These are phyloP conservation scores for Globisporangium irregulare DNA, from an alignment of 352 stramenopile species.

Conservation along the genomic window DNA sequence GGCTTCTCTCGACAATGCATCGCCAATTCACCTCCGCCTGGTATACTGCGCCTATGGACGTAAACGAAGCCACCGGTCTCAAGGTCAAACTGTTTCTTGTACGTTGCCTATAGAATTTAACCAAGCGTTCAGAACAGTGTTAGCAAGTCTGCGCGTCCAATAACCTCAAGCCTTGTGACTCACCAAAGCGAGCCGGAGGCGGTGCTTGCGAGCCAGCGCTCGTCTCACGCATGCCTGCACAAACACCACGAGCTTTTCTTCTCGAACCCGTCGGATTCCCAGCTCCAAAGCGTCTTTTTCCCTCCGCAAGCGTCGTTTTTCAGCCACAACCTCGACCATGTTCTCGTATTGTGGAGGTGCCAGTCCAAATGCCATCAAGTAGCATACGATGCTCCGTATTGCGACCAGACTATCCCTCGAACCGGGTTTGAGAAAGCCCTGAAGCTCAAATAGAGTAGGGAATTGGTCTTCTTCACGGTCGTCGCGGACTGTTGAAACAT, in stretches of 20 bases:
- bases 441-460: not conserved
- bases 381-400: constrained; percentile 35
- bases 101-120: constrained; percentile 25
- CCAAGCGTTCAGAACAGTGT: not conserved
- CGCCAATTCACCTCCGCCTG: not conserved
- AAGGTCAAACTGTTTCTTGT: constrained; percentile 46
- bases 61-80: constrained; percentile 33
- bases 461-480: not conserved
- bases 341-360: constrained; percentile 32
- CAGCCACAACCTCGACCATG: constrained; percentile 35
- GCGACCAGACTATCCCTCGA: constrained; percentile 18
- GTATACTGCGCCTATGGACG: constrained; percentile 8
- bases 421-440: not conserved
- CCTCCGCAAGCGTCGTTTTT: constrained; percentile 2
- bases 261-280: constrained; percentile 4
- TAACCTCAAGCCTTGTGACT: constrained; percentile 2
- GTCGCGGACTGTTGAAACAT: not conserved
- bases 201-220: constrained; percentile 27
- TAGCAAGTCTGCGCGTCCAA: not conserved
- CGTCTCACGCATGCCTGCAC: constrained; percentile 36
- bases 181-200: constrained; percentile 36
- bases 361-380: constrained; percentile 31
- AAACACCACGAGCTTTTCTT: constrained; percentile 26
- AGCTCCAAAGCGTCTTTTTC: not conserved
- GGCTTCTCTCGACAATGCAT: constrained; percentile 29